These are phyloP conservation scores for Mycena venus DNA, from an alignment of 768 basidiomycete genomes.

Conservation along the genomic window DNA sequence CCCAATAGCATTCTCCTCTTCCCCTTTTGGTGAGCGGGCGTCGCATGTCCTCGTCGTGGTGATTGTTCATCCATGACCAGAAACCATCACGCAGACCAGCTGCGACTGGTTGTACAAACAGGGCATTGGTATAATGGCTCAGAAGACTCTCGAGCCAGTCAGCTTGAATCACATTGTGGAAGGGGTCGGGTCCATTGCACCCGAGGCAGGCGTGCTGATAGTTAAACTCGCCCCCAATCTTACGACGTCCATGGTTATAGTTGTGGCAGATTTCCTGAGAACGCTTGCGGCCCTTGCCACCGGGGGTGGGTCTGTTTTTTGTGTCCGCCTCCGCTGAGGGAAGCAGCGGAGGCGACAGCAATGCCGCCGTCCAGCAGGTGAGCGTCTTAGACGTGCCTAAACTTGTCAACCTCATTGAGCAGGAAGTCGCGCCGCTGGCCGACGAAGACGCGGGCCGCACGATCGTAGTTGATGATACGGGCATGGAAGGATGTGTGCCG, in stretches of 20 bases:
- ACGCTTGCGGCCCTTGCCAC: neutral
- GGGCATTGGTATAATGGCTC: neutral
- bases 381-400: constrained; percentile 1
- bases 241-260: neutral
- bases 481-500: neutral
- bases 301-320: neutral
- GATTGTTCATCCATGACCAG: no score
- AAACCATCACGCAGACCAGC: neutral
- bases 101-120: neutral
- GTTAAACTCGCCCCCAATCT: neutral
- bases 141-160: neutral
- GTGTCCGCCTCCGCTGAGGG: neutral
- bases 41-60: no score
- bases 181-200: constrained; percentile 6
- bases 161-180: neutral
- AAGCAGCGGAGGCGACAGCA: neutral
- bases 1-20: no score
- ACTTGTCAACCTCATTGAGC: constrained; percentile 3
- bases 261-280: neutral
- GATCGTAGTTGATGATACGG: constrained; percentile 14
- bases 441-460: neutral
- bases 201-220: neutral
- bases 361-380: constrained; percentile 8
- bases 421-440: constrained; percentile 12
- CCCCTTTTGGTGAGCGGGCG: no score